A percentile compares a stretch with the other conserved stretches of the same genome.
These are phyloP conservation scores for Trametes sanguinea DNA, from an alignment of 768 basidiomycete species.

Conservation along the genomic window DNA sequence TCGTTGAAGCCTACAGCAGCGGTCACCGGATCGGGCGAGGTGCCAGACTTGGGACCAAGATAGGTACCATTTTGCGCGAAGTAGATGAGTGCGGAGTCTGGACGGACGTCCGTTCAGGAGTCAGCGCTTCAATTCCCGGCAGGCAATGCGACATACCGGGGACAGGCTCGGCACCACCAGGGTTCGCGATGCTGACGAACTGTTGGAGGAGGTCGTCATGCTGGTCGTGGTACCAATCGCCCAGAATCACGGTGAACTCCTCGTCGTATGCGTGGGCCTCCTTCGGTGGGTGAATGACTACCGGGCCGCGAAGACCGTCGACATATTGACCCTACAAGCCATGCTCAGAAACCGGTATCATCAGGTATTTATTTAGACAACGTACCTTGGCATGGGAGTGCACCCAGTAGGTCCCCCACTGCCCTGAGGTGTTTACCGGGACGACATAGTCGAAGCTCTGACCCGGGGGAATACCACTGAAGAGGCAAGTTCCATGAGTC, in stretches of 20 bases:
- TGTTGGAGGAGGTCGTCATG: conserved; percentile 60
- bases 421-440: conserved; percentile 64
- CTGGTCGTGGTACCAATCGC: conserved; percentile 92
- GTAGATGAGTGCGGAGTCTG: conserved; percentile 83
- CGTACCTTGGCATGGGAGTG: conserved; percentile 65
- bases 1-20: conserved; percentile 80
- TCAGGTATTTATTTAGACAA: not conserved
- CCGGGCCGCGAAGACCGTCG: conserved; percentile 88
- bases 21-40: conserved; percentile 46
- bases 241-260: conserved; percentile 83
- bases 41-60: conserved; percentile 57
- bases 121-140: not conserved
- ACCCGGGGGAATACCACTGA: conserved; percentile 77
- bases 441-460: conserved; percentile 74
- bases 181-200: conserved; percentile 75
- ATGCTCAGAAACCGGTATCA: not conserved
- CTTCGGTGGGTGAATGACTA: conserved; percentile 70
- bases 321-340: conserved; percentile 76
- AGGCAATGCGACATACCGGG: conserved; percentile 52
- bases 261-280: conserved; percentile 81
- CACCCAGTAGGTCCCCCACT: conserved; percentile 83
- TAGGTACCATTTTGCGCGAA: conserved; percentile 77
- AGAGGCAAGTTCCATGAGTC: not conserved
- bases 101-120: not conserved
- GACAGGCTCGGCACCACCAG: conserved; percentile 84